Conservation (phyloP, 352 stramenopile genomes). For the Elongisporangium senticosum region DNA sequence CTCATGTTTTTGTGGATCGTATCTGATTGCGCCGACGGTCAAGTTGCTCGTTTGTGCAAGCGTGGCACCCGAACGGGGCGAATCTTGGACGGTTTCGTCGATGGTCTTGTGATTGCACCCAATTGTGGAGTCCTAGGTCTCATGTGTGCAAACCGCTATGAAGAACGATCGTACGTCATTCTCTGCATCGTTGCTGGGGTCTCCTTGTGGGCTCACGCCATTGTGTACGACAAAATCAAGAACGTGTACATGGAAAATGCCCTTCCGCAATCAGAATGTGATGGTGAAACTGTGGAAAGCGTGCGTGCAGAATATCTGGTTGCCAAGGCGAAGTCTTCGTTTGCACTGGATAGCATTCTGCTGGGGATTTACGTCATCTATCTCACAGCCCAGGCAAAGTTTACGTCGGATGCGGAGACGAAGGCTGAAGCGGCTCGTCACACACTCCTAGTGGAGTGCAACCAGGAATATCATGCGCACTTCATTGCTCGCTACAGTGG, state of each 20-base stretch:
- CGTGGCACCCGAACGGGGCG: slow-evolving; percentile 72
- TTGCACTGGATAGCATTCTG: slow-evolving; percentile 59
- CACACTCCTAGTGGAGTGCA: slow-evolving; percentile 49
- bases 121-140: slow-evolving; percentile 63
- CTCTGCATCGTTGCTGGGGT: slow-evolving; percentile 53
- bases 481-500: slow-evolving; percentile 55
- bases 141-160: slow-evolving; percentile 55
- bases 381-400: slow-evolving; percentile 48
- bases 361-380: slow-evolving; percentile 80
- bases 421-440: slow-evolving; percentile 57
- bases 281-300: slow-evolving; percentile 76
- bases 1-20: slow-evolving; percentile 85
- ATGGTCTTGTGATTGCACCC: slow-evolving; percentile 66
- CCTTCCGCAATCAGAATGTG: slow-evolving; percentile 67
- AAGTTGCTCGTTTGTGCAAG: slow-evolving; percentile 79
- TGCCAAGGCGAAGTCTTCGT: slow-evolving; percentile 56
- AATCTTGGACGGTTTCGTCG: slow-evolving; percentile 75
- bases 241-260: slow-evolving; percentile 87
- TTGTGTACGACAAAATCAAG: slow-evolving; percentile 86
- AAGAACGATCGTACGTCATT: slow-evolving; percentile 35
- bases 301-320: slow-evolving; percentile 62
- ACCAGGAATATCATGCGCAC: slow-evolving; percentile 49
- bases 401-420: slow-evolving; percentile 61
- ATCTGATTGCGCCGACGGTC: slow-evolving; percentile 78
- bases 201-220: slow-evolving; percentile 73